Percentiles rank a stretch among this genome's conserved stretches.
These are phyloP conservation scores for Candida cerambycidarum DNA, from an alignment of 805 yeast genomes.

Conservation along the genomic window DNA sequence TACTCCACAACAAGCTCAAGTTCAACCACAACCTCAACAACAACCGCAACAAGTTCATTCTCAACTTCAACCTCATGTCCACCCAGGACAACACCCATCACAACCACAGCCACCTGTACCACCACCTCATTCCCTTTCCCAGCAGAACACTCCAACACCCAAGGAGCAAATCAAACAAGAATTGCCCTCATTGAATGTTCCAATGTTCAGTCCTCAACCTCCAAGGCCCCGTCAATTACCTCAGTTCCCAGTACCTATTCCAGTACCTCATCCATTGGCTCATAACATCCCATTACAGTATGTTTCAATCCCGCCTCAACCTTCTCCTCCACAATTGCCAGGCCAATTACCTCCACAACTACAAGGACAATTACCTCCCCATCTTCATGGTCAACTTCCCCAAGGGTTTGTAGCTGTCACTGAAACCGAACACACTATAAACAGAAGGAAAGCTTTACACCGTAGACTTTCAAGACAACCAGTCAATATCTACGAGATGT, in stretches of 20 bases:
- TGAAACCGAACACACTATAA: conserved; percentile 10
- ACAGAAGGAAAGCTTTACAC: conserved; percentile 21
- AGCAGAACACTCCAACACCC: not conserved
- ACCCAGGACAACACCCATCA: not conserved
- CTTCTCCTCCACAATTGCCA: not conserved
- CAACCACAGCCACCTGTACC: too few relatives aligned
- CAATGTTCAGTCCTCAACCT: not conserved
- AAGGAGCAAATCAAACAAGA: not conserved
- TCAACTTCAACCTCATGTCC: too few relatives aligned
- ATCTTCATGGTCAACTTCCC: not conserved
- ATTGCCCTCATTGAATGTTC: not conserved
- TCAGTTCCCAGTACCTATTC: conserved; percentile 4
- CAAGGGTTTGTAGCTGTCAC: conserved; percentile 12
- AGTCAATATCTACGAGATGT: conserved; percentile 29
- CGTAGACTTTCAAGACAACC: conserved; percentile 29
- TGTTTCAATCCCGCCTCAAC: not conserved
- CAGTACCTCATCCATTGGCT: not conserved
- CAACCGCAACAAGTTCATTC: not conserved
- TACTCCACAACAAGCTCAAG: conserved; percentile 1
- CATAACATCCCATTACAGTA: not conserved
- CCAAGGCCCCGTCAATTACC: conserved; percentile 4
- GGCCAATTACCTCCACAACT: not conserved
- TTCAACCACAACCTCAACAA: not conserved
- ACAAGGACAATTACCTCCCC: not conserved
- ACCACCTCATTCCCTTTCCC: too few relatives aligned